Base-by-base conservation (phyloP, 164 flowering plant genomes). In the Magnolia officinalis region DNA sequence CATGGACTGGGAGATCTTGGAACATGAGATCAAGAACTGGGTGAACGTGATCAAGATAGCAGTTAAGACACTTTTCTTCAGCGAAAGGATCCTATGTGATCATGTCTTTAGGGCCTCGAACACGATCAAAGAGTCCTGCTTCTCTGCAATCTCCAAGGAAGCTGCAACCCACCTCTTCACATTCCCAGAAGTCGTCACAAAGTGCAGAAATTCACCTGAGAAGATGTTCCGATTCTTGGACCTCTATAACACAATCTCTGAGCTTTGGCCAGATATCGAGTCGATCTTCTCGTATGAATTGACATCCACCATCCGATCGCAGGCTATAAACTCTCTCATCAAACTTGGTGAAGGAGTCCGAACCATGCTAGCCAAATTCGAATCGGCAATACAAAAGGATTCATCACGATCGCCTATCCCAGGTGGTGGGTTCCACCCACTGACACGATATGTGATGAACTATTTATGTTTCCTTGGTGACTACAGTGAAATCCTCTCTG, bases 71-170 rank as follows among this genome's bases (percentile, higher is more conserved):
- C 88, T 92, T 63, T 89, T 92, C 75, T n/a, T 10, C n/a, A 89
- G 94, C 1, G 96, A 92, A 79, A 74, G 89, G 31, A 83, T 88
- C 68, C 90, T 92, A 75, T 88, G 91, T 78, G 91, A 92, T 71
- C 84, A 84, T 37, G 89, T 92, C 58, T 91, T 91, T 73, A 77
- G 85, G 3, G 19, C 83, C 16, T 88, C 92, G 0, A 79, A 83
- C 5, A 65, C 85, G 49, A 82, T 90, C 67, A 78, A 84, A 49
- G 91, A 92, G 73, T 88, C 91, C 1, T 89, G 90, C 78, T 90
- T 89, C 76, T 14, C 85, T 0, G 92, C 87, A 0, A 86, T 90
- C 10, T 73, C 90, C 6, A 84, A 52, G 71, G 92, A 89, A 26
- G 90, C 85, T 0, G 92, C 92, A 1, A 2, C 45, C 1, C 24